phyloP scores from a whole-genome alignment of 768 basidiomycete species.

The Trametes meyenii region DNA sequence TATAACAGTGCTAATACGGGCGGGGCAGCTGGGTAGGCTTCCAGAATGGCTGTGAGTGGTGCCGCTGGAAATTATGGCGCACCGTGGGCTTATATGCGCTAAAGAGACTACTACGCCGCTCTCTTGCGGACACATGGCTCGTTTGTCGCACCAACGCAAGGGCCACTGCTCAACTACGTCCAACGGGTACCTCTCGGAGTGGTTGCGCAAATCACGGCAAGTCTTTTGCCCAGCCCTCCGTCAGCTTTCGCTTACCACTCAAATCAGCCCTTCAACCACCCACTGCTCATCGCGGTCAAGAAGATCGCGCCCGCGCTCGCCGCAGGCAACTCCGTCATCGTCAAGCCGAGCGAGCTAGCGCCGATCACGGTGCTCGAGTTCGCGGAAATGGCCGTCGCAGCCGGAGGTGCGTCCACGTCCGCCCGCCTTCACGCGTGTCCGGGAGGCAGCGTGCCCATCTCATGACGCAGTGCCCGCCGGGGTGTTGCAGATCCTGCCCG shows the following conservation, averaged over 20 bases:
- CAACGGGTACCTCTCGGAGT: constrained; percentile 82
- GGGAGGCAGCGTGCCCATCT: background rate
- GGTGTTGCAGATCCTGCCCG: constrained; percentile 74
- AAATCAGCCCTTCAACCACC: constrained; percentile 85
- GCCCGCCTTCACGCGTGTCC: background rate
- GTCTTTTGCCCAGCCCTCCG: constrained; percentile 18
- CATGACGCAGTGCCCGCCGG: constrained; percentile 65
- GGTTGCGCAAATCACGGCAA: constrained; percentile 85
- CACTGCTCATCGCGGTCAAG: constrained; percentile 85
- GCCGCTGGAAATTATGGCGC: background rate
- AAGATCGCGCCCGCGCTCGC: constrained; percentile 87
- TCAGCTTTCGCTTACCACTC: background rate
- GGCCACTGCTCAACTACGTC: constrained; percentile 78
- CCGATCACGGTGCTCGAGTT: constrained; percentile 83
- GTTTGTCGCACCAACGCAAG: constrained; percentile 78
- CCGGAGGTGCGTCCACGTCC: constrained; percentile 55
- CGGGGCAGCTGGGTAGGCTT: constrained; percentile 44
- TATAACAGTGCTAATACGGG: background rate
- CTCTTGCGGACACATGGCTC: constrained; percentile 69
- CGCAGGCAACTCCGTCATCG: constrained; percentile 81
- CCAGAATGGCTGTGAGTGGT: constrained; percentile 83
- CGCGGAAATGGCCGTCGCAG: constrained; percentile 60
- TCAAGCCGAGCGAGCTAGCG: constrained; percentile 84
- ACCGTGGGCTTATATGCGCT: background rate
- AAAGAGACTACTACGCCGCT: constrained; percentile 77